These are phyloP conservation scores for Vigna nakashimae DNA, from an alignment of 306 rosid genomes.

Conservation along the genomic window DNA sequence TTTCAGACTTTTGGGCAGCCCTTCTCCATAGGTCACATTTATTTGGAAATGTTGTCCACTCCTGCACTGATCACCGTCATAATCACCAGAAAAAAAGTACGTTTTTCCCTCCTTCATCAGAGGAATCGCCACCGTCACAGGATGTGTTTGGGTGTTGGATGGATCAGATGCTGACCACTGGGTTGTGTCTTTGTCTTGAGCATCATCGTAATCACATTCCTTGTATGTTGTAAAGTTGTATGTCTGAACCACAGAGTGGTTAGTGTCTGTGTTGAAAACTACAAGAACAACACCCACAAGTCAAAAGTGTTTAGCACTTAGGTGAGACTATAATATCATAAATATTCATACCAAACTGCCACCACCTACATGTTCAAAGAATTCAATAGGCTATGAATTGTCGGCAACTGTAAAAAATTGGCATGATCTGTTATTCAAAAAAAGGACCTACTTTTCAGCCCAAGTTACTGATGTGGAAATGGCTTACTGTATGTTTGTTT, in stretches of 20 bases:
- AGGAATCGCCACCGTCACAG: conserved; percentile 68
- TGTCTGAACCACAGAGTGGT: conserved; percentile 80
- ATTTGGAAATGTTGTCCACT: conserved; percentile 78
- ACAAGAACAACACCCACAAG: conserved; percentile 38
- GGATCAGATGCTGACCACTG: conserved; percentile 76
- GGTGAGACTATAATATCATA: background rate
- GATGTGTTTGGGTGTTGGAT: conserved; percentile 53
- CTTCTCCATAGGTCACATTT: conserved; percentile 75
- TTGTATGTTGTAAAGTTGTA: conserved; percentile 79
- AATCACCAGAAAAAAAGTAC: conserved; percentile 82
- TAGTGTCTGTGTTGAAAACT: conserved; percentile 88
- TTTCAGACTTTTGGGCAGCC: conserved; percentile 61
- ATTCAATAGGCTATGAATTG: background rate
- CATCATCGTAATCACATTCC: conserved; percentile 69
- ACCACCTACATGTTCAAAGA: background rate
- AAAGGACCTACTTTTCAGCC: background rate
- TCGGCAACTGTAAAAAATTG: background rate
- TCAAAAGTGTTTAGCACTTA: background rate
- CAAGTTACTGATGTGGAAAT: conserved; percentile 1
- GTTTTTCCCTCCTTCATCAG: conserved; percentile 68
- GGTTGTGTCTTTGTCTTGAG: conserved; percentile 67
- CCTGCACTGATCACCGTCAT: conserved; percentile 89
- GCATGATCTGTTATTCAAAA: conserved; percentile 7
- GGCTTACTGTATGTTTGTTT: background rate
- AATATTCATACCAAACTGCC: conserved; percentile 7